Evolutionary conservation across 129 eudicot genomes (phyloP).

Genomic region (Rutidosis leptorrhynchoides): DNA sequence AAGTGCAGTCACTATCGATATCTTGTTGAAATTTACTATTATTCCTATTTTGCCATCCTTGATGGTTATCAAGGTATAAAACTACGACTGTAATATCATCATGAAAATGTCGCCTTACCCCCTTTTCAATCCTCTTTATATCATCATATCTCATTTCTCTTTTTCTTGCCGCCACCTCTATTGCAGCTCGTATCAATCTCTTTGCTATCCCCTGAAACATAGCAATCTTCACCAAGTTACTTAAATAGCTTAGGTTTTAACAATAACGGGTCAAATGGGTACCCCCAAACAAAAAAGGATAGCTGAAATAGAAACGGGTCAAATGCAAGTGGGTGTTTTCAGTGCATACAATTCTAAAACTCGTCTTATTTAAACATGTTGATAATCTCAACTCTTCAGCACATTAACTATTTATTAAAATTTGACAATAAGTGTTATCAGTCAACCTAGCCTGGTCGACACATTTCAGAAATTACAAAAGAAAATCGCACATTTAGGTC

Average conservation of each 20-base stretch:
- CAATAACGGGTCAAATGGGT: neutral
- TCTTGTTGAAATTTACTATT: slow-evolving; percentile 37
- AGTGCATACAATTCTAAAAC: neutral
- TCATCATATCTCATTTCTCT: slow-evolving; percentile 65
- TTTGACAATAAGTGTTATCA: neutral
- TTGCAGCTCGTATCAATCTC: slow-evolving; percentile 60
- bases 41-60: slow-evolving; percentile 35
- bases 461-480: neutral
- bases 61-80: slow-evolving; percentile 50
- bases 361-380: neutral
- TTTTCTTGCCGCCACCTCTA: slow-evolving; percentile 58
- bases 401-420: neutral
- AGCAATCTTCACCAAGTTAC: neutral
- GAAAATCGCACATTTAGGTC: no score
- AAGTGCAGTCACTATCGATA: slow-evolving; percentile 38
- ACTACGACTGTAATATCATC: slow-evolving; percentile 80
- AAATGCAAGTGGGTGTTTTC: neutral
- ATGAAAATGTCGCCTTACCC: slow-evolving; percentile 69
- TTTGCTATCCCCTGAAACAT: slow-evolving; percentile 68
- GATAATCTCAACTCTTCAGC: neutral
- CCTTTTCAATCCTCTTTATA: slow-evolving; percentile 62
- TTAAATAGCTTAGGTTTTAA: neutral
- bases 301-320: slow-evolving; percentile 1
- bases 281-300: neutral
- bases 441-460: neutral